Evolutionary conservation across 805 yeast genomes (phyloP), one percentile per base, ranked within the genome.

Genomic region (Ogataea methylovora): DNA sequence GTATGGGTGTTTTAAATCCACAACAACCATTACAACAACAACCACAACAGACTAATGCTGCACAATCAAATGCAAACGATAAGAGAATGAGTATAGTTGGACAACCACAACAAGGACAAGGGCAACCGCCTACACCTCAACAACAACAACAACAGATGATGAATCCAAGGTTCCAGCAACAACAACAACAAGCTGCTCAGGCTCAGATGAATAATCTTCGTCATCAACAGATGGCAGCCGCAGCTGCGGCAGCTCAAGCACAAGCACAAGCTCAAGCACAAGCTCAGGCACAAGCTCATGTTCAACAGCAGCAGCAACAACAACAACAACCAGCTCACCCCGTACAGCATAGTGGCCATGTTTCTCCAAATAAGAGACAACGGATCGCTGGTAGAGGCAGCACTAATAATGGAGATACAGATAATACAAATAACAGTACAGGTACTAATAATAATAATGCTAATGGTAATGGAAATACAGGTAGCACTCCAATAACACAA

Each of bases 361-460:
- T 33, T 14, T 41, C 56, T 5, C 57, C 58, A 11, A 39, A 43
- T 20, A 53, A 53, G 24, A 35, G 56, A 30, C 53, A 48, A 36
- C 35, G 51, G 25, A 12, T 51, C 24, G 14, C 37, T 10, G n/a
- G 30, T 13, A 30, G 26, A 22, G 25, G 18, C 8, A 13, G 6
- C 12, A 27, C 8, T 8, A 27, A 27, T 12, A 12, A 16, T 6
- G 22, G 20, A 4, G 11, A 24, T 17, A 8, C 21, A 8, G 17
- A 11, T 19, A 22, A 24, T 15, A 16, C 8, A 9, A 27, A 16
- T 7, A 20, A 20, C 22, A 20, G 9, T 20, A 7, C 22, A 7
- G 22, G 8, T 11, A 29, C 19, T 14, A 21, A 26, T 8, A 23
- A 12, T 23, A 26, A 24, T 35, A 30, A 29, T 7, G 46, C 38